Conservation (phyloP, 2,329 filamentous ascomycete genomes). For the Scedosporium aurantiacum region DNA sequence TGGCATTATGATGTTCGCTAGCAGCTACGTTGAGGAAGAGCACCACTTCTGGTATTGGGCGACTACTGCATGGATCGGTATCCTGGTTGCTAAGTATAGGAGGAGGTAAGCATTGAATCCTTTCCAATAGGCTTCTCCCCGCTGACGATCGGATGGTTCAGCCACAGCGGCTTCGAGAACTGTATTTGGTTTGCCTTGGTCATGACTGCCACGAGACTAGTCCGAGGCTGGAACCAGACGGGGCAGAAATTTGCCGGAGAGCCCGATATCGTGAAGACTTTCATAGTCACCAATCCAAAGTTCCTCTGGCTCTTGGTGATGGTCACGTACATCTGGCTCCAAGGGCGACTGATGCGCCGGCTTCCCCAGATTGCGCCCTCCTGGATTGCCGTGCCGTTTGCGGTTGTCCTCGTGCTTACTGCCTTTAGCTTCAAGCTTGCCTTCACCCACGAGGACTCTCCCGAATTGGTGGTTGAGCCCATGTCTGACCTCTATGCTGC, state of each 20-base stretch:
- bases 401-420: conserved; percentile 31
- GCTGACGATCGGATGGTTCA: conserved; percentile 12
- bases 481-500: conserved; percentile 27
- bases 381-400: conserved; percentile 27
- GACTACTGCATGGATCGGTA: conserved; percentile 56
- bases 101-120: conserved; percentile 21
- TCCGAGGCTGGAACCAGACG: conserved; percentile 87
- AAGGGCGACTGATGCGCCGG: conserved; percentile 29
- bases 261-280: conserved; percentile 68
- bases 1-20: conserved; percentile 89
- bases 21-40: conserved; percentile 95
- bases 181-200: conserved; percentile 29
- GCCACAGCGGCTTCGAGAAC: conserved; percentile 12
- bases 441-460: conserved; percentile 79
- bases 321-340: conserved; percentile 54
- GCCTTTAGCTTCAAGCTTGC: conserved; percentile 80
- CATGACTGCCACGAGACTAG: conserved; percentile 52
- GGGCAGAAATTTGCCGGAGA: conserved; percentile 93
- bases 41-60: conserved; percentile 99
- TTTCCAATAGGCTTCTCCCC: neutral
- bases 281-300: conserved; percentile 51
- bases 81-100: conserved; percentile 37
- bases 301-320: conserved; percentile 67
- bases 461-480: conserved; percentile 57
- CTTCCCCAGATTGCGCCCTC: conserved; percentile 22